phyloP scores from a whole-genome alignment of 2,329 filamentous ascomycete genomes.

The Ophiocordyceps sinensis region DNA sequence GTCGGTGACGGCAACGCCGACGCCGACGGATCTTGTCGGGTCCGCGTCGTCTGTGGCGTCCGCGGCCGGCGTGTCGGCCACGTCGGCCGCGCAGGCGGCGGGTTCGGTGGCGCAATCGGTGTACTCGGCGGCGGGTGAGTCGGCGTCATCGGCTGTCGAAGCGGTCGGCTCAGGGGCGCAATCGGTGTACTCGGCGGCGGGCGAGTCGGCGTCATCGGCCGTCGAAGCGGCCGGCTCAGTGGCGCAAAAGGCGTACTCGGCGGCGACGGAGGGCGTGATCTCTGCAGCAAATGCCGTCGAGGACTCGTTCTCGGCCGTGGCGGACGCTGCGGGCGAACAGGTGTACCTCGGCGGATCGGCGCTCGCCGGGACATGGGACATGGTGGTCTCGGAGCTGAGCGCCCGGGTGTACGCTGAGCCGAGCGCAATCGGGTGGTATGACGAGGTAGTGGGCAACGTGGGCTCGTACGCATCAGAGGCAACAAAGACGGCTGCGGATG shows the following conservation, averaged over 20 bases:
- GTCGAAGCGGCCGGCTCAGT: conserved; percentile 32
- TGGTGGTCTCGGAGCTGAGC: conserved; percentile 46
- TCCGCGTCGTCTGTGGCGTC: conserved; percentile 35
- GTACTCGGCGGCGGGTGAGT: conserved; percentile 31
- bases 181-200: conserved; percentile 30
- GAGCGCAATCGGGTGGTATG: conserved; percentile 40
- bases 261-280: conserved; percentile 25
- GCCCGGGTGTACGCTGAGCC: conserved; percentile 56
- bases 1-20: conserved; percentile 42
- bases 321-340: conserved; percentile 29
- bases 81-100: conserved; percentile 29
- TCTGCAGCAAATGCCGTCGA: conserved; percentile 24
- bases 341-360: conserved; percentile 20
- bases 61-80: conserved; percentile 30
- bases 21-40: conserved; percentile 36
- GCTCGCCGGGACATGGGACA: conserved; percentile 25
- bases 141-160: conserved; percentile 28
- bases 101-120: conserved; percentile 37
- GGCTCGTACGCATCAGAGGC: conserved; percentile 46
- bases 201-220: conserved; percentile 28
- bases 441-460: conserved; percentile 29
- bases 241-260: conserved; percentile 35
- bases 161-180: conserved; percentile 34
- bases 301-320: conserved; percentile 22
- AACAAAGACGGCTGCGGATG: not conserved